Evolutionary conservation across 306 rosid genomes (phyloP).

Genomic region (Rosa chinensis): DNA sequence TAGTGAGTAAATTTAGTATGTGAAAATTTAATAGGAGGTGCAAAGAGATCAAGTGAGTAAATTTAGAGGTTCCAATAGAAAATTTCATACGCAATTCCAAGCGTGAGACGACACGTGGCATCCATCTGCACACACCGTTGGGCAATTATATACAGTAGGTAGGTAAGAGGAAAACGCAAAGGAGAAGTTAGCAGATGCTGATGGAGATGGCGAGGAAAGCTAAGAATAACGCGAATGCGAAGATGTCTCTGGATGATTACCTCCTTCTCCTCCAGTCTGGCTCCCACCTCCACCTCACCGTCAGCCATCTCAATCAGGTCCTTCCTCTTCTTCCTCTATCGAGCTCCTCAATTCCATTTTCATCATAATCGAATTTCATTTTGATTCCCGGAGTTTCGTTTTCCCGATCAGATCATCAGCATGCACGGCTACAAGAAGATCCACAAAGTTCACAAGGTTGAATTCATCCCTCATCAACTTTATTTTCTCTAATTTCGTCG

Average conservation of each 20-base stretch:
- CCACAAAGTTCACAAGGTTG: slow-evolving; percentile 49
- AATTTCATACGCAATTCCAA: too few relatives aligned
- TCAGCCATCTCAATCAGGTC: background rate
- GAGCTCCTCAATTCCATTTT: background rate
- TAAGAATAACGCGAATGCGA: background rate
- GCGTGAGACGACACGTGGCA: background rate
- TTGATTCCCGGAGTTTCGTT: background rate
- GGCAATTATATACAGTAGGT: background rate
- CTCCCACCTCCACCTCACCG: background rate
- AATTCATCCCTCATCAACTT: background rate
- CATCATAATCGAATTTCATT: background rate
- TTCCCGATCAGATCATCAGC: slow-evolving; percentile 42
- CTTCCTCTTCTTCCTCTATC: too few relatives aligned
- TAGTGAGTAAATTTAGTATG: too few relatives aligned
- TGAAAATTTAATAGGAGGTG: too few relatives aligned
- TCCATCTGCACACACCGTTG: background rate
- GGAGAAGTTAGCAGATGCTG: background rate
- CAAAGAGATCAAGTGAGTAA: too few relatives aligned
- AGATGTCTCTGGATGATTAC: background rate
- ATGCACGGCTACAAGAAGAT: slow-evolving; percentile 78
- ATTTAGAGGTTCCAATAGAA: too few relatives aligned
- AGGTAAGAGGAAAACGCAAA: background rate
- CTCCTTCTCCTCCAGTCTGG: background rate
- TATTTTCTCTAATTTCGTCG: background rate
- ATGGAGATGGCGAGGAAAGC: background rate